Conservation (phyloP, 306 rosid genomes). For the Mimosa pudica region DNA sequence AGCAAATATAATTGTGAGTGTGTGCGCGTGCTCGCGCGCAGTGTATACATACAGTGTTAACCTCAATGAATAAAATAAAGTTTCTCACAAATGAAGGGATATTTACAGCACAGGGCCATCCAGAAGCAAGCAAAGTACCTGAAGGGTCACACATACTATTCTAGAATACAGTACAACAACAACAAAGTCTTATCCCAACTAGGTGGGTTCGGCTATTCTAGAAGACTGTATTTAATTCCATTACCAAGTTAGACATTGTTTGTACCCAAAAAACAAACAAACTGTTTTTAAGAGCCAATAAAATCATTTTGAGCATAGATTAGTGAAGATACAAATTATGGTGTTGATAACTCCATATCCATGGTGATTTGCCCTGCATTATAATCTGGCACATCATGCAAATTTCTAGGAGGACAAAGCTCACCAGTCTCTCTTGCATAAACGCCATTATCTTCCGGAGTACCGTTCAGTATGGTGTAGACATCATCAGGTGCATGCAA, state of each 20-base stretch:
- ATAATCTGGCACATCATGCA: not conserved
- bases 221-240: not conserved
- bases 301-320: not conserved
- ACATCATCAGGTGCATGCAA: constrained; percentile 38
- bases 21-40: too few species aligned
- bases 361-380: constrained; percentile 20
- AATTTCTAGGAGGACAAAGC: not conserved
- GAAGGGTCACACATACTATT: too few species aligned
- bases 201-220: not conserved
- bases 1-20: too few species aligned
- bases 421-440: constrained; percentile 22
- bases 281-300: not conserved
- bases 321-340: constrained; percentile 4
- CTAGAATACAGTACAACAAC: too few species aligned
- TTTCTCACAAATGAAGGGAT: not conserved
- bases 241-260: too few species aligned
- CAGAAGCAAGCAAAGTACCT: too few species aligned
- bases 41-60: not conserved
- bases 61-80: not conserved
- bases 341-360: constrained; percentile 43
- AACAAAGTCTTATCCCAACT: too few species aligned
- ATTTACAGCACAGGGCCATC: too few species aligned
- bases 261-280: not conserved
- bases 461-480: constrained; percentile 27
- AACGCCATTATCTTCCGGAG: constrained; percentile 35